Evolutionary conservation across 345 rosid species (phyloP).

Genomic region (Geranium brycei): DNA sequence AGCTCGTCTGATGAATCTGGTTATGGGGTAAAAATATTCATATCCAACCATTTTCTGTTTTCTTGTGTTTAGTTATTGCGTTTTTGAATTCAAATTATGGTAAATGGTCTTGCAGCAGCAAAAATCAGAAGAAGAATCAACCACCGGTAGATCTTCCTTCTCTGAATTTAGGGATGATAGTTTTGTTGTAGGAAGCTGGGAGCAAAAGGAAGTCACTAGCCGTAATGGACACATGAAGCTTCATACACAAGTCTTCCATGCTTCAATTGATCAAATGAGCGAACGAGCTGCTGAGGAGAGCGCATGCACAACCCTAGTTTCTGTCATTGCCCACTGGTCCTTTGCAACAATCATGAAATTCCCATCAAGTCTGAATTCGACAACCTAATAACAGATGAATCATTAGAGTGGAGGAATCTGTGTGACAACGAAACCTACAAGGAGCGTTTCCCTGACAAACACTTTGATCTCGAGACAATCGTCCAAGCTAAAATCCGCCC

Average conservation of each 20-base stretch:
- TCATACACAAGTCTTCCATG: constrained; percentile 20
- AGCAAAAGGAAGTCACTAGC: constrained; percentile 19
- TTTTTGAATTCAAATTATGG: constrained; percentile 15
- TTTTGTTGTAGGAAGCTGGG: constrained; percentile 59
- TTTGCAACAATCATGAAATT: constrained; percentile 12
- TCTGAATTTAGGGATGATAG: constrained; percentile 86
- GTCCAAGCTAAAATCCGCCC: constrained; percentile 22
- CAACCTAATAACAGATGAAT: constrained; percentile 22
- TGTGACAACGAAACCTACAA: constrained; percentile 9
- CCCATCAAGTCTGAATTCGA: constrained; percentile 20
- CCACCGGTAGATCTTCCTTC: constrained; percentile 42
- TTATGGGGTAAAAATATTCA: constrained; percentile 28
- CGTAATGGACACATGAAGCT: constrained; percentile 31
- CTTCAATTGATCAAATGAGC: constrained; percentile 32
- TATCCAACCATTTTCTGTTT: constrained; percentile 3
- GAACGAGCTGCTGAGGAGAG: constrained; percentile 23
- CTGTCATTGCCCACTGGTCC: constrained; percentile 22
- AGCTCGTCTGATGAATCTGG: constrained; percentile 59
- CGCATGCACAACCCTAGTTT: constrained; percentile 23
- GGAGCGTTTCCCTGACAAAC: constrained; percentile 17
- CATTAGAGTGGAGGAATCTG: constrained; percentile 22
- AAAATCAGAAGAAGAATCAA: constrained; percentile 51
- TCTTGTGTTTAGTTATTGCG: constrained; percentile 10
- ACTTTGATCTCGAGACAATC: constrained; percentile 33
- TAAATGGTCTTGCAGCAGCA: constrained; percentile 31